phyloP scores from a whole-genome alignment of 1,284 basidiomycete genomes.

The Apiotrichum domesticum region DNA sequence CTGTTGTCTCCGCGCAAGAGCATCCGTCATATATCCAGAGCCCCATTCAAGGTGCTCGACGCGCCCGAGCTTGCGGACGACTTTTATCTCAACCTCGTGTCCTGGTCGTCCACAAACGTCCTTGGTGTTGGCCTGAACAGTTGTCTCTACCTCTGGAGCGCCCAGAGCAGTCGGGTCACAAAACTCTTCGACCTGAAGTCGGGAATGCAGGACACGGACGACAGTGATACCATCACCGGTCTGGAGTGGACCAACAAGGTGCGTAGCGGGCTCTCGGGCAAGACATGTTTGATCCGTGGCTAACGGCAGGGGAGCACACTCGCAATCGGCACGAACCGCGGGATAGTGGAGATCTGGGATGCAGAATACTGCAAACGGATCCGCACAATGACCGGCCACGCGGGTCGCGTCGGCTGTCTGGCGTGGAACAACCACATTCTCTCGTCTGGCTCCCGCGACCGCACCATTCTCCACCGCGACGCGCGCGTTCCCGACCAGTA shows the following conservation, averaged over 20 bases:
- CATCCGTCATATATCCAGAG: constrained; percentile 80
- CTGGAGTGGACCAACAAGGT: constrained; percentile 89
- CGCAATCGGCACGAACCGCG: constrained; percentile 84
- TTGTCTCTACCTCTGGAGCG: constrained; percentile 96
- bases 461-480: constrained; percentile 85
- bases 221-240: constrained; percentile 66
- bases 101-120: constrained; percentile 93
- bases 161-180: constrained; percentile 82
- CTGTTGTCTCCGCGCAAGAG: constrained; percentile 77
- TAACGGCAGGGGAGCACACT: constrained; percentile 66
- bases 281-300: background rate
- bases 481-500: constrained; percentile 67
- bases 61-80: constrained; percentile 96
- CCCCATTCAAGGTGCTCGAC: constrained; percentile 94
- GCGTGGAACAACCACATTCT: constrained; percentile 90
- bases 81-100: constrained; percentile 96
- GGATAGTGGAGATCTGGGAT: constrained; percentile 89
- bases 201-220: constrained; percentile 20
- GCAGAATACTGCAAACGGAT: constrained; percentile 69
- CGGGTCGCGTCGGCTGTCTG: constrained; percentile 81
- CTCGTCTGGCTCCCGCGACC: constrained; percentile 85
- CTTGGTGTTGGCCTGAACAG: constrained; percentile 86
- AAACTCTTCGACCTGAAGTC: constrained; percentile 76
- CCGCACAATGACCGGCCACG: constrained; percentile 77
- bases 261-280: constrained; percentile 14